Evolutionary conservation across 257 asterid species (phyloP).

Genomic region (Nyctanthes arbortristis): DNA sequence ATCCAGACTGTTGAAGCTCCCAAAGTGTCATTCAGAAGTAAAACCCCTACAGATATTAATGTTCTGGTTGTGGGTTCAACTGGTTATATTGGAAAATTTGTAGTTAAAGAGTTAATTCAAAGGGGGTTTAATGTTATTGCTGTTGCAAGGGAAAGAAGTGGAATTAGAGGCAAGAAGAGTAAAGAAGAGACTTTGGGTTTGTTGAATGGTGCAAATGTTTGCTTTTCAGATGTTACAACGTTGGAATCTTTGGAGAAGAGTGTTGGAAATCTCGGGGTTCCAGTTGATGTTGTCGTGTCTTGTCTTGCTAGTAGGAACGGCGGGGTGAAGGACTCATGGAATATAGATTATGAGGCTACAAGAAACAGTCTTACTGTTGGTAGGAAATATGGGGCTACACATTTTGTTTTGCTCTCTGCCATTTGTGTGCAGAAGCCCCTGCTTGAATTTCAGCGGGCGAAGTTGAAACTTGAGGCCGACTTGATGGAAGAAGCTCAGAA

Average conservation of each 20-base stretch:
- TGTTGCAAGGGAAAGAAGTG: constrained; percentile 83
- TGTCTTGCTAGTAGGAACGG: constrained; percentile 95
- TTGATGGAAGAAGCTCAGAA: constrained; percentile 53
- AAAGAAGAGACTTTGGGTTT: constrained; percentile 60
- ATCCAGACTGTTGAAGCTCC: constrained; percentile 42
- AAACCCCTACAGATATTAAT: constrained; percentile 63
- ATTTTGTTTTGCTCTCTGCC: constrained; percentile 86
- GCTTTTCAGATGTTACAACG: constrained; percentile 80
- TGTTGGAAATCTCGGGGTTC: constrained; percentile 48
- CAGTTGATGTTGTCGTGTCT: constrained; percentile 86
- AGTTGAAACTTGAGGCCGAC: constrained; percentile 82
- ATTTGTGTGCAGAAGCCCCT: constrained; percentile 98
- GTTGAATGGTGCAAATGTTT: constrained; percentile 64
- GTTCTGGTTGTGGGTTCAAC: constrained; percentile 90
- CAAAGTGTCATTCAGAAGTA: constrained; percentile 59
- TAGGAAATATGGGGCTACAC: constrained; percentile 75
- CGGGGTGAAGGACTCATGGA: constrained; percentile 91
- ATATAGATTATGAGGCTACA: constrained; percentile 90
- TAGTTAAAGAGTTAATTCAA: constrained; percentile 63
- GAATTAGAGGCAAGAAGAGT: constrained; percentile 64
- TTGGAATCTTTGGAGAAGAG: constrained; percentile 57
- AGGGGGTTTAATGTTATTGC: constrained; percentile 92
- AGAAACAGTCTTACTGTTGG: constrained; percentile 83
- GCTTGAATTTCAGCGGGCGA: constrained; percentile 93
- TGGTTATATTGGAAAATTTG: constrained; percentile 91